Evolutionary conservation across 1,139 yeast species (phyloP), one percentile per base, ranked within the genome.

Genomic region (Kodamaea alishanica): DNA sequence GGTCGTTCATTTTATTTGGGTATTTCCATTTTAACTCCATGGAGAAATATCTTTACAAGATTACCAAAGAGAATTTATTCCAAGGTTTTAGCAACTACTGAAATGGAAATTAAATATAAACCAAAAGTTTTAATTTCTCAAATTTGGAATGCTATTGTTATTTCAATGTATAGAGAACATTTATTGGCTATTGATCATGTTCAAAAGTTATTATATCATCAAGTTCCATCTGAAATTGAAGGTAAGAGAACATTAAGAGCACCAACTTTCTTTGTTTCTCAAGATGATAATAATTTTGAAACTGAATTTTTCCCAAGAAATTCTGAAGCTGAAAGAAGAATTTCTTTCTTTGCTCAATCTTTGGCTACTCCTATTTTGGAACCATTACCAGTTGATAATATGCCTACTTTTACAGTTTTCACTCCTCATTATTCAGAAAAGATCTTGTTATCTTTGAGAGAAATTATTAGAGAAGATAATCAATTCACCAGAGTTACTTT

Each of bases 301-400:
- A 85, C 96, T 47, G 97, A 90, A 73, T 92, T 88, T 61, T 92
- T 90, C 88, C 97, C 97, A 54, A 76, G 81, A 59, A 81, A 90
- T 66, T 88, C 97, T 36, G 98, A 92, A 68, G 98, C 98, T 48
- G 98, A 92, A 72, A 88, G 98, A 74, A 94, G 98, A 79, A 89
- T 92, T 55, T 87, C 97, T 42, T 92, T 92, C 84, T 92, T 92
- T 70, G 98, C 98, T 43, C 98, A 92, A 69, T 90, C 97, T 22
- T 75, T 92, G 67, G 95, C 98, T 38, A 92, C 97, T 44, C 98
- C 98, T 51, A 90, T 92, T 56, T 96, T 96, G 48, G 97, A 92
- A 69, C 97, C 98, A 45, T 76, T 92, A 57, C 98, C 98, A 29
- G 97, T 92, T 52, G 98, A 92, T 68, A 92, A 92, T 73, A 92